Conservation (phyloP, 2,329 filamentous ascomycete genomes). For the Sordariomycetes sp. region DNA sequence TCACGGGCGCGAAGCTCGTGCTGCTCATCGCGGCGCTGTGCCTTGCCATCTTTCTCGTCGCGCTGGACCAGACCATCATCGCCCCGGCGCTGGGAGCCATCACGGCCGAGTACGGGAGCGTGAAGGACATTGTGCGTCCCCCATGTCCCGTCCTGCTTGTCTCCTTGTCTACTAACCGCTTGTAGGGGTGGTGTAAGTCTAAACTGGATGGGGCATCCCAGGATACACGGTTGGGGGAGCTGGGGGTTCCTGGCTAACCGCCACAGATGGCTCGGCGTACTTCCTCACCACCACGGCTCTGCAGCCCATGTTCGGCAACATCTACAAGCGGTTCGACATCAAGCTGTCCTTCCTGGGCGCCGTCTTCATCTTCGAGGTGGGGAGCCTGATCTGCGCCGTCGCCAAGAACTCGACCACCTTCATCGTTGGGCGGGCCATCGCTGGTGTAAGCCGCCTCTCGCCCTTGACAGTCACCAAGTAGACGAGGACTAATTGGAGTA, state of each 20-base stretch:
- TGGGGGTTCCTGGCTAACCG: slow-evolving; percentile 6
- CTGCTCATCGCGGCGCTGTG: slow-evolving; percentile 33
- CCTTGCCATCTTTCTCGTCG: slow-evolving; percentile 36
- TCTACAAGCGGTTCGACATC: slow-evolving; percentile 39
- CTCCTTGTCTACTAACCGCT: neutral
- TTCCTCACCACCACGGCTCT: slow-evolving; percentile 37
- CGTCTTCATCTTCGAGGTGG: slow-evolving; percentile 31
- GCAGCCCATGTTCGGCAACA: slow-evolving; percentile 36
- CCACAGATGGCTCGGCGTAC: slow-evolving; percentile 34
- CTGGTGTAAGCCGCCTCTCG: slow-evolving; percentile 22
- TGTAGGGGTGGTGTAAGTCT: slow-evolving; percentile 7
- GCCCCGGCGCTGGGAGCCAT: slow-evolving; percentile 42
- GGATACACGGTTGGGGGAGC: neutral
- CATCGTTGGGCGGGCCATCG: slow-evolving; percentile 40
- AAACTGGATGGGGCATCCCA: neutral
- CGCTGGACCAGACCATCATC: slow-evolving; percentile 40
- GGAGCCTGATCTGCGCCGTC: slow-evolving; percentile 31
- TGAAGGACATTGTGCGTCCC: slow-evolving; percentile 30
- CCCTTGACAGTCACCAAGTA: neutral
- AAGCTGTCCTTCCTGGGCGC: slow-evolving; percentile 31
- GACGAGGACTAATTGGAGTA: slow-evolving; percentile 6
- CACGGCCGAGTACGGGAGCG: slow-evolving; percentile 29
- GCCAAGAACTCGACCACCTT: slow-evolving; percentile 34
- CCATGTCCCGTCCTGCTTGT: neutral
- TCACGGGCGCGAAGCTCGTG: slow-evolving; percentile 24